These are phyloP conservation scores for Colletotrichum shisoi DNA, from an alignment of 2,329 filamentous ascomycete genomes.

Conservation along the genomic window DNA sequence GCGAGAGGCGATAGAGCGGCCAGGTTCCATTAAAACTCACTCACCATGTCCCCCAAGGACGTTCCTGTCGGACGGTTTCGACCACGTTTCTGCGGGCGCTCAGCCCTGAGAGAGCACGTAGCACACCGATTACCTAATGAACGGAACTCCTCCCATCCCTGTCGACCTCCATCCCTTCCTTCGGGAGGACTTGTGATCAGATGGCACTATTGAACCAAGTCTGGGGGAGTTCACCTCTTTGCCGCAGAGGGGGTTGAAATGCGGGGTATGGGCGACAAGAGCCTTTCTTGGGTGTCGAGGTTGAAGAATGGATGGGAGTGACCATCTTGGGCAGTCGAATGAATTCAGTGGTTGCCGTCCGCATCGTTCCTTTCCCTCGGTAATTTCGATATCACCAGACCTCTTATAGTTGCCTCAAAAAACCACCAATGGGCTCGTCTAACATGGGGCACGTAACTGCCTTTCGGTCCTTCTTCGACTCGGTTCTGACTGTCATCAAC, in stretches of 20 bases:
- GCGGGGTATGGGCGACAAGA: slow-evolving; percentile 8
- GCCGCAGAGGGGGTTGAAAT: slow-evolving; percentile 18
- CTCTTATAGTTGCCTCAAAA: background rate
- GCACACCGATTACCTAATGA: slow-evolving; percentile 32
- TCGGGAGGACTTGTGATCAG: slow-evolving; percentile 21
- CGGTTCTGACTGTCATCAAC: background rate
- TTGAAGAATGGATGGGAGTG: background rate
- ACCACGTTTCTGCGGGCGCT: slow-evolving; percentile 39
- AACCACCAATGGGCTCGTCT: too few species aligned
- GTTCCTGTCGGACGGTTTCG: slow-evolving; percentile 12
- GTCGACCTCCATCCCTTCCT: background rate
- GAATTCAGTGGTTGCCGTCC: background rate
- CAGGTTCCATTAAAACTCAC: background rate
- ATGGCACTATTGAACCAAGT: slow-evolving; percentile 23
- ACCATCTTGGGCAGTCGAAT: background rate
- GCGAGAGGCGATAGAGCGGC: background rate
- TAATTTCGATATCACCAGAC: background rate
- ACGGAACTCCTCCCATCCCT: background rate
- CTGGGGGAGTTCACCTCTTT: slow-evolving; percentile 17
- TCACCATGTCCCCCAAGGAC: background rate
- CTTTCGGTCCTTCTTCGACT: background rate
- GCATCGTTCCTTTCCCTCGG: background rate
- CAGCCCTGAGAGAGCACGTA: slow-evolving; percentile 26
- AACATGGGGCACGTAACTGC: background rate
- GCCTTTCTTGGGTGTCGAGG: slow-evolving; percentile 1